Conservation (phyloP, 2,329 filamentous ascomycete species). For the Xylariaceae sp. region DNA sequence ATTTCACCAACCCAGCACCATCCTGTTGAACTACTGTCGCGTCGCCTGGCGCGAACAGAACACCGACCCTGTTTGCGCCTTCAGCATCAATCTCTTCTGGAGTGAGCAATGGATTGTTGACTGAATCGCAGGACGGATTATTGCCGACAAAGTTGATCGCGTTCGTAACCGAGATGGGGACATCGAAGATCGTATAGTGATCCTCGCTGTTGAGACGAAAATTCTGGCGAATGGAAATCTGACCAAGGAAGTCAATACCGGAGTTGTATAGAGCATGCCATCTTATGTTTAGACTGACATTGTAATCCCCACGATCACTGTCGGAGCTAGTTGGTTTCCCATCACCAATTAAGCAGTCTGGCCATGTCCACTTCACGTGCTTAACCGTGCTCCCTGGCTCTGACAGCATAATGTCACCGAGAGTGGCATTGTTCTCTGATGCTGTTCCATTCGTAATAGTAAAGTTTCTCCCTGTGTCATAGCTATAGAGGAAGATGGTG, state of each 20-base stretch:
- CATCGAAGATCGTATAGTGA: conserved; percentile 73
- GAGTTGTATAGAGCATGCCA: not conserved
- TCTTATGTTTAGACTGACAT: conserved; percentile 49
- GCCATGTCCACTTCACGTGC: conserved; percentile 76
- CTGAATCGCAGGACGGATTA: conserved; percentile 55
- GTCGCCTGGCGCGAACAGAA: conserved; percentile 59
- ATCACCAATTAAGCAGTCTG: conserved; percentile 69
- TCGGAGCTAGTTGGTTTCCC: conserved; percentile 52
- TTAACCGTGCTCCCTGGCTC: conserved; percentile 74
- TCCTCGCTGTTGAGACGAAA: conserved; percentile 69
- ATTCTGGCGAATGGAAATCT: conserved; percentile 74
- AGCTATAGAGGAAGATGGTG: conserved; percentile 71
- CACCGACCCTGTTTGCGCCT: conserved; percentile 50
- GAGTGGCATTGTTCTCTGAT: conserved; percentile 55
- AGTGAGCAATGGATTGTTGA: conserved; percentile 58
- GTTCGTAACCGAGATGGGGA: conserved; percentile 73
- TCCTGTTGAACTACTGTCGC: conserved; percentile 52
- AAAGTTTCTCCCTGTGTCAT: conserved; percentile 67
- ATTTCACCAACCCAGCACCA: conserved; percentile 38
- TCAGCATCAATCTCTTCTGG: conserved; percentile 52
- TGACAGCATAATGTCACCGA: conserved; percentile 67
- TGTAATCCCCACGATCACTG: conserved; percentile 67
- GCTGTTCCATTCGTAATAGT: conserved; percentile 70
- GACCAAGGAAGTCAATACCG: not conserved
- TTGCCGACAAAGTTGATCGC: conserved; percentile 54